Conservation (phyloP, 495 filamentous ascomycete genomes). For the Thermothielavioides terrestris region DNA sequence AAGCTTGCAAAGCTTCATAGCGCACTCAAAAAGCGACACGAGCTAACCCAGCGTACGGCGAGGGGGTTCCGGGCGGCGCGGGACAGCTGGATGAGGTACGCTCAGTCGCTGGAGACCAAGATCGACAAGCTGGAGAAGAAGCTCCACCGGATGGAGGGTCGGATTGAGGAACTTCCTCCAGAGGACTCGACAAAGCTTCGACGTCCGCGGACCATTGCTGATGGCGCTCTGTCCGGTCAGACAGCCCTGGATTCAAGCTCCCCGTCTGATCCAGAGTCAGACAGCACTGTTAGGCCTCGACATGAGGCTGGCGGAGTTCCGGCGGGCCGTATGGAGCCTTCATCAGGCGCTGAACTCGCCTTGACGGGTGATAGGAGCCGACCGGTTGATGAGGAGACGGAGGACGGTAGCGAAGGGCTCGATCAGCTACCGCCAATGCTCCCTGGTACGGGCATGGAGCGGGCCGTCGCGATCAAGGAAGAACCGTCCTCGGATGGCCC, state of each 20-base stretch:
- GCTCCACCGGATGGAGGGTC: slow-evolving; percentile 3
- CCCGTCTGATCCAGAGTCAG: slow-evolving; percentile 9
- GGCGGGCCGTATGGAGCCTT: not conserved
- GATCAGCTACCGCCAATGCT: slow-evolving; percentile 25
- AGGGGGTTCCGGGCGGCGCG: slow-evolving; percentile 8
- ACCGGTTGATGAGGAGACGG: not conserved
- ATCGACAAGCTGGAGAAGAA: slow-evolving; percentile 18
- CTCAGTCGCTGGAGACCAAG: slow-evolving; percentile 18
- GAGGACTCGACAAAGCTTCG: not conserved
- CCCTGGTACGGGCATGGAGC: not conserved
- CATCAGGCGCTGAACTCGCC: not conserved
- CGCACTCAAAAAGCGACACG: slow-evolving; percentile 19
- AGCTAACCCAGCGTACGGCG: slow-evolving; percentile 1
- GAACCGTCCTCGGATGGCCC: slow-evolving; percentile 40
- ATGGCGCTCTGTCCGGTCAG: not conserved
- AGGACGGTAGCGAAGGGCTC: not conserved
- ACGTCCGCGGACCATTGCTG: not conserved
- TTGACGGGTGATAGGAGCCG: not conserved
- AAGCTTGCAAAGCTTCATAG: slow-evolving; percentile 22
- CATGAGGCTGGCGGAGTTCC: not conserved
- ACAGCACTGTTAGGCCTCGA: not conserved
- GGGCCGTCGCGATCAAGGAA: slow-evolving; percentile 25
- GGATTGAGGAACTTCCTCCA: not conserved
- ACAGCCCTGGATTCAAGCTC: slow-evolving; percentile 1
- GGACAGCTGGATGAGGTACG: slow-evolving; percentile 24